Evolutionary conservation across 179 eudicot genomes (phyloP).

Genomic region (Dionaea muscipula): DNA sequence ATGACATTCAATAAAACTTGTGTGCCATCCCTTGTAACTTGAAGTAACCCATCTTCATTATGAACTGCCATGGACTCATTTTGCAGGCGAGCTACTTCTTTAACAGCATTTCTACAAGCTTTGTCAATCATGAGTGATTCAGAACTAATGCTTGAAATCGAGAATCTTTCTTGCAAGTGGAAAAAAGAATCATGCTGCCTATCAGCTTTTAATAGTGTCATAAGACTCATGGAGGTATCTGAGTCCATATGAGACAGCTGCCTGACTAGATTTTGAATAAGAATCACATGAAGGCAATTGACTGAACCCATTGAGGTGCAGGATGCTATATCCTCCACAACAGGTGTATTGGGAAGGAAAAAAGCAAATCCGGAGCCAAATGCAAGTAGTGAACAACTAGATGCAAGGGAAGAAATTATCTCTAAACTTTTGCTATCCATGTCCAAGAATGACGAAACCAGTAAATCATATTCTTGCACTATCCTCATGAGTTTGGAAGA

Average conservation of each 20-base stretch:
- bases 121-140: conserved; percentile 24
- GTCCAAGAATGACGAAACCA: conserved; percentile 49
- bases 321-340: conserved; percentile 7
- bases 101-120: conserved; percentile 34
- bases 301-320: conserved; percentile 14
- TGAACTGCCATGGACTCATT: conserved; percentile 15
- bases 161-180: conserved; percentile 19
- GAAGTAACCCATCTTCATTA: conserved; percentile 15
- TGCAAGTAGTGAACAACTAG: conserved; percentile 61
- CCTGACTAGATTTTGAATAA: conserved; percentile 38
- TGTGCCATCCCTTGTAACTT: conserved; percentile 18
- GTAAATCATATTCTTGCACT: conserved; percentile 52
- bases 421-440: conserved; percentile 43
- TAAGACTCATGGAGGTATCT: conserved; percentile 33
- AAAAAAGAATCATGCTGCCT: conserved; percentile 22
- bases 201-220: conserved; percentile 29
- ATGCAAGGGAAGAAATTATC: conserved; percentile 37
- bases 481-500: conserved; percentile 36
- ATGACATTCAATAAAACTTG: conserved; percentile 30
- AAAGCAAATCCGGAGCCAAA: conserved; percentile 43
- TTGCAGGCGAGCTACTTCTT: conserved; percentile 28
- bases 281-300: conserved; percentile 26
- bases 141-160: conserved; percentile 16
- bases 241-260: conserved; percentile 40
- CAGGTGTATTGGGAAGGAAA: conserved; percentile 16